Evolutionary conservation across 495 filamentous ascomycete species (phyloP).

Genomic region (Neurospora hispaniola): DNA sequence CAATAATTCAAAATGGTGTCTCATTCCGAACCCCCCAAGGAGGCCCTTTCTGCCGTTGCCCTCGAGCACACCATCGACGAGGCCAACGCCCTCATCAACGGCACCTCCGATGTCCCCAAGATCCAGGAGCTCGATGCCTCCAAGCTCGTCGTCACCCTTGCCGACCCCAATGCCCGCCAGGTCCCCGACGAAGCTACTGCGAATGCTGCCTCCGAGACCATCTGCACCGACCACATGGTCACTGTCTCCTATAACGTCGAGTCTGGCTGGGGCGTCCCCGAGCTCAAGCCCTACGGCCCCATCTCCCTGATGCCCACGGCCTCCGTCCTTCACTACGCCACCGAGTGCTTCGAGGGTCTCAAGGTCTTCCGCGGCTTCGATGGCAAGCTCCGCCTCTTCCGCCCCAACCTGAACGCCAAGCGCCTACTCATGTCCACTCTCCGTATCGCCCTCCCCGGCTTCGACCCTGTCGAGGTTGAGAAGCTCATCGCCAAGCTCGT

Average conservation of each 20-base stretch:
- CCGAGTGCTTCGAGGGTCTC: constrained; percentile 85
- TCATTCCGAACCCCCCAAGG: constrained; percentile 10
- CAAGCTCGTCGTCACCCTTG: constrained; percentile 56
- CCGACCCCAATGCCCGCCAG: constrained; percentile 48
- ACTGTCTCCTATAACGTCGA: constrained; percentile 56
- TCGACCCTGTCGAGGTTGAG: constrained; percentile 59
- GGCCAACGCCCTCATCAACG: constrained; percentile 15
- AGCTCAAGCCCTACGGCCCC: constrained; percentile 70
- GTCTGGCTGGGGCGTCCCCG: constrained; percentile 66
- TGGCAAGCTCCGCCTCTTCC: constrained; percentile 75
- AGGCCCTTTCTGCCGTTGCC: constrained; percentile 33
- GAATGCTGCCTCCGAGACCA: constrained; percentile 34
- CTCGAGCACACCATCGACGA: constrained; percentile 30
- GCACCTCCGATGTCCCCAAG: constrained; percentile 15
- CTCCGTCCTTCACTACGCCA: constrained; percentile 82
- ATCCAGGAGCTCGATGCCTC: constrained; percentile 55
- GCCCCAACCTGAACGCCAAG: constrained; percentile 63
- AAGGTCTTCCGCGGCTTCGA: constrained; percentile 80
- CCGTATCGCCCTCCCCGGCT: constrained; percentile 68
- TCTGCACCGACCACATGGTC: constrained; percentile 89
- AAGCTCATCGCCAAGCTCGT: constrained; percentile 63
- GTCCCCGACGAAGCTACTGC: constrained; percentile 51
- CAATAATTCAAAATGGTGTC: constrained; percentile 3
- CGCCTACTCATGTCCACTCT: constrained; percentile 63
- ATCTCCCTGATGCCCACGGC: constrained; percentile 75